phyloP scores from a whole-genome alignment of 371 early-diverging fungal species.

The Mortierella sp. region DNA sequence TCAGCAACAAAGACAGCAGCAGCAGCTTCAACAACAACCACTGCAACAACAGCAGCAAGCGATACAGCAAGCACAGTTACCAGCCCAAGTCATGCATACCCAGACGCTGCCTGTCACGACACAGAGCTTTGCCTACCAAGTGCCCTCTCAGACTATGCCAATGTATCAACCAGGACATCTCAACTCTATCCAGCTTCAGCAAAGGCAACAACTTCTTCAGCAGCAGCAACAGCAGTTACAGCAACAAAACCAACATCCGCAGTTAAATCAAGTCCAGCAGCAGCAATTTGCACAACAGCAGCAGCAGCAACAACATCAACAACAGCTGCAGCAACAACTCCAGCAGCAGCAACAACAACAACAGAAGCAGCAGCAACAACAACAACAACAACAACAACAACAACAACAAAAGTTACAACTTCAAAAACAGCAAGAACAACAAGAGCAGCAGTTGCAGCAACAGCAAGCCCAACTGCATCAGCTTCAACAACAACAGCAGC shows the following conservation, averaged over 20 bases:
- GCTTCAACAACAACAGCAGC: neutral
- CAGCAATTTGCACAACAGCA: constrained; percentile 15
- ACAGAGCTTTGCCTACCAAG: constrained; percentile 20
- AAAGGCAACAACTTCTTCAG: constrained; percentile 12
- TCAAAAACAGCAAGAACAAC: neutral
- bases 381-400: constrained; percentile 21
- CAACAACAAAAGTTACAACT: constrained; percentile 1
- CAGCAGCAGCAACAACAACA: constrained; percentile 17
- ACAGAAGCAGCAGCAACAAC: constrained; percentile 7
- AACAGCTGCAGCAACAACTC: neutral
- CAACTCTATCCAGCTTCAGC: constrained; percentile 12
- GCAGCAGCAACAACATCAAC: neutral
- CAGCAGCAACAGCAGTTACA: constrained; percentile 15
- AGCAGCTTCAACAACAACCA: neutral
- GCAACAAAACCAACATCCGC: constrained; percentile 8
- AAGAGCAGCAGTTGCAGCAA: constrained; percentile 5
- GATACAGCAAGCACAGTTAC: neutral
- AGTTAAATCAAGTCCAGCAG: constrained; percentile 4
- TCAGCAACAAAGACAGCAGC: constrained; percentile 10
- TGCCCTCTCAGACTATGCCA: constrained; percentile 5
- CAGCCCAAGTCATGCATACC: neutral
- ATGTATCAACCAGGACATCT: constrained; percentile 16
- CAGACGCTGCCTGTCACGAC: constrained; percentile 4
- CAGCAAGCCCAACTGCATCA: constrained; percentile 16
- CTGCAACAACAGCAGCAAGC: constrained; percentile 15